Evolutionary conservation across 805 yeast species (phyloP).

Genomic region (Candida nitratophila): DNA sequence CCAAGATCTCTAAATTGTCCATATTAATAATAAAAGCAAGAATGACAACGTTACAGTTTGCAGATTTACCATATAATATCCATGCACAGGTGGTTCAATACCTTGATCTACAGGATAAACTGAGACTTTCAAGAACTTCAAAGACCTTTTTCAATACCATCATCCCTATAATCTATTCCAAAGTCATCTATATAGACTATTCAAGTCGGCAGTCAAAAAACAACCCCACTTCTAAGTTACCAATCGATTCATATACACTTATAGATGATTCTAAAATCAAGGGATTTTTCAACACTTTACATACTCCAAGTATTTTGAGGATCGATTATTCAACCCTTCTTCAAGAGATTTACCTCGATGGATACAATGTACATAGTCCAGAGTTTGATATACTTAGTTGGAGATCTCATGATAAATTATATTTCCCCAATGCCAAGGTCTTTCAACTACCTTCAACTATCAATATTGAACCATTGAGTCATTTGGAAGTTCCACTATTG

Average conservation of each 20-base stretch:
- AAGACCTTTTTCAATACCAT: conserved; percentile 14
- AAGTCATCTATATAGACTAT: conserved; percentile 9
- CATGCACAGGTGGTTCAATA: conserved; percentile 11
- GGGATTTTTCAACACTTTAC: conserved; percentile 13
- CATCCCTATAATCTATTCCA: conserved; percentile 15
- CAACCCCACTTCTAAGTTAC: conserved; percentile 8
- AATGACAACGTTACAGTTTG: background rate
- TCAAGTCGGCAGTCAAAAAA: conserved; percentile 1
- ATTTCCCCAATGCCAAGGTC: conserved; percentile 10
- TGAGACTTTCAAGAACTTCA: conserved; percentile 14
- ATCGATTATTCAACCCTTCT: conserved; percentile 18
- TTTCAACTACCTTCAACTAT: conserved; percentile 17
- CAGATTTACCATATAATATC: conserved; percentile 18
- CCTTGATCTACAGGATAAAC: conserved; percentile 10
- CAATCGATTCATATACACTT: conserved; percentile 12
- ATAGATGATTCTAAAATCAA: conserved; percentile 8
- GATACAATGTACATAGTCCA: conserved; percentile 8
- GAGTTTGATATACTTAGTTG: conserved; percentile 14
- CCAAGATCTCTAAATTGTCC: too few relatives aligned
- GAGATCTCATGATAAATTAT: conserved; percentile 11
- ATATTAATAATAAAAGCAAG: background rate
- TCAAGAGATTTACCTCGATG: conserved; percentile 18
- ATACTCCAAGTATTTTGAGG: conserved; percentile 9
- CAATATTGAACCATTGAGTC: conserved; percentile 17
- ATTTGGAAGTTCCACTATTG: conserved; percentile 19